phyloP scores from a whole-genome alignment of 2,329 filamentous ascomycete genomes.

The Septoria linicola region DNA sequence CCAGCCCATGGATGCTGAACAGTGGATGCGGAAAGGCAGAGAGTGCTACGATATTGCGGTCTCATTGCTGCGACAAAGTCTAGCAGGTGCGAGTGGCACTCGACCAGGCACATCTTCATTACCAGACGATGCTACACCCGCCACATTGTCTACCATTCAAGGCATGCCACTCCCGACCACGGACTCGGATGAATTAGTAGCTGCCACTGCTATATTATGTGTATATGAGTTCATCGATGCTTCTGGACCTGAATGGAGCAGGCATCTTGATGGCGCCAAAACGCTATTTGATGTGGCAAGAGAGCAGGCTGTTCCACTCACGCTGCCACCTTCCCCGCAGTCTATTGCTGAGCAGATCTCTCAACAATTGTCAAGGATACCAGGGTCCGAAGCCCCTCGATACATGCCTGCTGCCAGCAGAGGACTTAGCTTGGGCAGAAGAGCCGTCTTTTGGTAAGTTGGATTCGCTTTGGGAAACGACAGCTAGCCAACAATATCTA shows the following conservation, averaged over 20 bases:
- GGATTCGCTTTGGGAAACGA: not conserved
- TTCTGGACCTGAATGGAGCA: constrained; percentile 61
- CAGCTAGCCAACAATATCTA: not conserved
- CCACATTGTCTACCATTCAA: constrained; percentile 26
- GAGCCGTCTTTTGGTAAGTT: constrained; percentile 57
- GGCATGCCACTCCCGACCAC: constrained; percentile 37
- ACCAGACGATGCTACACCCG: constrained; percentile 28
- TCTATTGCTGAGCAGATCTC: constrained; percentile 28
- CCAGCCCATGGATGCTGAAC: constrained; percentile 37
- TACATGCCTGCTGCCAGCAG: not conserved
- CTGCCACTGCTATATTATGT: constrained; percentile 65
- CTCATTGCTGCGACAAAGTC: constrained; percentile 36
- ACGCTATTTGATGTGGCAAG: constrained; percentile 59
- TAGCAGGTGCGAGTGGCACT: constrained; percentile 29
- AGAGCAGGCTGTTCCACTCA: constrained; percentile 49
- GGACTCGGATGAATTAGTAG: constrained; percentile 60
- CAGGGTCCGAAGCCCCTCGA: constrained; percentile 4
- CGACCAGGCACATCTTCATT: constrained; percentile 30
- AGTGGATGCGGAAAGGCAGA: constrained; percentile 58
- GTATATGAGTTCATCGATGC: constrained; percentile 68
- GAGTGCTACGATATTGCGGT: constrained; percentile 57
- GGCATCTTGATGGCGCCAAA: constrained; percentile 65
- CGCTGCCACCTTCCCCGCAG: constrained; percentile 44
- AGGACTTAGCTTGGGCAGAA: constrained; percentile 55
- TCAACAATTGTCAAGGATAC: constrained; percentile 7